Evolutionary conservation across 2,329 filamentous ascomycete genomes (phyloP).

Genomic region (Bisporella sp.): DNA sequence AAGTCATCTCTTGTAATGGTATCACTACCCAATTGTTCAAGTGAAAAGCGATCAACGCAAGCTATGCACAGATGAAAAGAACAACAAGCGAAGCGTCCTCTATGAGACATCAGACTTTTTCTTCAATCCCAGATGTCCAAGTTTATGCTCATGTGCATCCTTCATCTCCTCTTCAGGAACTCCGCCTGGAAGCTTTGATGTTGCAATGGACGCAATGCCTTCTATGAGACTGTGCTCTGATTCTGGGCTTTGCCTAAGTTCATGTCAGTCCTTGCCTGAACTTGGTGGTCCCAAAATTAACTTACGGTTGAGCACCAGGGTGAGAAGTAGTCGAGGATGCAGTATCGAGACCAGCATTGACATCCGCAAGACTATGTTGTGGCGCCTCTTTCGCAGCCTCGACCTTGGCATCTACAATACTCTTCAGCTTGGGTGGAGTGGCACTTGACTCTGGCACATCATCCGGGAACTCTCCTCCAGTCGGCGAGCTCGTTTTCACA

Average conservation of each 20-base stretch:
- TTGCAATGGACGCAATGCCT: constrained; percentile 27
- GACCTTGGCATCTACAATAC: constrained; percentile 13
- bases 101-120: too few species aligned
- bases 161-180: constrained; percentile 29
- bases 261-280: neutral
- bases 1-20: too few species aligned
- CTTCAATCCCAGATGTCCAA: constrained; percentile 14
- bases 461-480: constrained; percentile 18
- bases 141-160: constrained; percentile 14
- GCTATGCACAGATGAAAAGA: too few species aligned
- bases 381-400: constrained; percentile 9
- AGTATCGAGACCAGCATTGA: constrained; percentile 21
- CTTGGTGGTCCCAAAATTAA: neutral
- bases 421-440: neutral
- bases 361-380: constrained; percentile 14
- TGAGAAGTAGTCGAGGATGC: constrained; percentile 20
- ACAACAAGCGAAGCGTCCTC: too few species aligned
- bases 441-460: neutral
- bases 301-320: constrained; percentile 16
- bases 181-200: constrained; percentile 35
- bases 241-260: neutral
- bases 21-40: too few species aligned
- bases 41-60: too few species aligned
- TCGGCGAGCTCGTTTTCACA: constrained; percentile 18
- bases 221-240: neutral